Evolutionary conservation across 139 green algal species (phyloP).

Genomic region (Pedinophyceae sp.): DNA sequence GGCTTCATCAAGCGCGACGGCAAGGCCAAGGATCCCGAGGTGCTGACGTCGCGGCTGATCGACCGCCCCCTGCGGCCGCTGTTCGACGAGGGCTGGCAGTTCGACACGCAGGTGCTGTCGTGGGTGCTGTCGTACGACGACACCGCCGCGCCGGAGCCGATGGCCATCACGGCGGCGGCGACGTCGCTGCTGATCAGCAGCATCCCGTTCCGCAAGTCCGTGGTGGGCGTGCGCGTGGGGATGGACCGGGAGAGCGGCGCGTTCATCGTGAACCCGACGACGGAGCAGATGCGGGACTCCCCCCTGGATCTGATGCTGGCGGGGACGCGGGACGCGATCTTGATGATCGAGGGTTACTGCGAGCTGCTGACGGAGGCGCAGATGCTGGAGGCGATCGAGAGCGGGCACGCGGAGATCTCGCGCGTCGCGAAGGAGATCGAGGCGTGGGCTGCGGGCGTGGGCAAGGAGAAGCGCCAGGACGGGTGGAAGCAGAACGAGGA

Average conservation of each 20-base stretch:
- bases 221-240: constrained; percentile 79
- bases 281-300: constrained; percentile 32
- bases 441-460: constrained; percentile 44
- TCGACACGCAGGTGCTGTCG: constrained; percentile 69
- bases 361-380: constrained; percentile 83
- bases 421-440: constrained; percentile 47
- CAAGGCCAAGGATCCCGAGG: constrained; percentile 61
- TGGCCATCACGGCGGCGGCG: constrained; percentile 83
- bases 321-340: constrained; percentile 70
- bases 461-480: constrained; percentile 46
- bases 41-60: constrained; percentile 70
- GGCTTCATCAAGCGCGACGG: constrained; percentile 89
- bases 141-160: constrained; percentile 55
- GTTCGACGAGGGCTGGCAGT: constrained; percentile 69
- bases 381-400: constrained; percentile 54
- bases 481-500: constrained; percentile 25
- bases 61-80: constrained; percentile 88
- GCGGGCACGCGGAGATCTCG: constrained; percentile 28
- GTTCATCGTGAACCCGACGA: constrained; percentile 73
- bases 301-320: constrained; percentile 78
- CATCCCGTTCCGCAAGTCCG: constrained; percentile 56
- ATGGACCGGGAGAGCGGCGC: constrained; percentile 32
- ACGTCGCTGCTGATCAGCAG: constrained; percentile 71
- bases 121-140: constrained; percentile 82
- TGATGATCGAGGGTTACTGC: constrained; percentile 97